Percentiles rank a stretch among this genome's conserved stretches.
Conservation (phyloP, 192 early-diverging fungal species). For the Entomortierella parvispora region DNA sequence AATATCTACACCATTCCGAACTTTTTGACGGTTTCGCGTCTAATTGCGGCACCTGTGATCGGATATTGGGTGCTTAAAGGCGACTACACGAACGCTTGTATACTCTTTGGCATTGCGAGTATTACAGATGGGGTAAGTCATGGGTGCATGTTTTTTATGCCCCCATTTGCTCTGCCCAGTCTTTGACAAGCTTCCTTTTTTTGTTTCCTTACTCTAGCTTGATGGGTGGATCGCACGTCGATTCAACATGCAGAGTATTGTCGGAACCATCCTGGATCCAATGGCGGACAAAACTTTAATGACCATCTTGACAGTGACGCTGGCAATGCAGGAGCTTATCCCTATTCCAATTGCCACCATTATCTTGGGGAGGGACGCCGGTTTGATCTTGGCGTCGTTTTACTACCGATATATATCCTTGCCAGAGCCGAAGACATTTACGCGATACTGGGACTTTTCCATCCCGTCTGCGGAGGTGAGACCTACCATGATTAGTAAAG, state of each 20-base stretch:
- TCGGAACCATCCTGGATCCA: slow-evolving; percentile 93
- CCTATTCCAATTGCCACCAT: slow-evolving; percentile 80
- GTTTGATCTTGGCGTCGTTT: slow-evolving; percentile 79
- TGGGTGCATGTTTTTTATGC: not conserved
- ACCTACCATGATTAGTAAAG: slow-evolving; percentile 89
- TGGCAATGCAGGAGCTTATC: slow-evolving; percentile 75
- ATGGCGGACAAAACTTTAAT: slow-evolving; percentile 94
- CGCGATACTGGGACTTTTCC: slow-evolving; percentile 88
- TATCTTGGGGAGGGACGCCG: slow-evolving; percentile 89
- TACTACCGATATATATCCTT: slow-evolving; percentile 90
- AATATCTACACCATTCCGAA: slow-evolving; percentile 95
- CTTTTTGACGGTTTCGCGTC: slow-evolving; percentile 81
- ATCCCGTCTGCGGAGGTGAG: slow-evolving; percentile 91
- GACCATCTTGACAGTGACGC: slow-evolving; percentile 86
- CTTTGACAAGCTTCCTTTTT: not conserved
- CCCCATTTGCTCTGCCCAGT: not conserved
- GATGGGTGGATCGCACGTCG: slow-evolving; percentile 91
- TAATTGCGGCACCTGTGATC: slow-evolving; percentile 85
- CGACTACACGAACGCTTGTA: slow-evolving; percentile 75
- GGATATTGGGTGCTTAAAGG: slow-evolving; percentile 88
- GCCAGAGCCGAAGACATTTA: slow-evolving; percentile 85
- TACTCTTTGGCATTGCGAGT: slow-evolving; percentile 82
- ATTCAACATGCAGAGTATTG: slow-evolving; percentile 86
- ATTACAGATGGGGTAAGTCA: slow-evolving; percentile 80
- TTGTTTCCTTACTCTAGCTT: slow-evolving; percentile 42